phyloP scores from a whole-genome alignment of 1,139 yeast genomes.

The Taiozyma onychis region DNA sequence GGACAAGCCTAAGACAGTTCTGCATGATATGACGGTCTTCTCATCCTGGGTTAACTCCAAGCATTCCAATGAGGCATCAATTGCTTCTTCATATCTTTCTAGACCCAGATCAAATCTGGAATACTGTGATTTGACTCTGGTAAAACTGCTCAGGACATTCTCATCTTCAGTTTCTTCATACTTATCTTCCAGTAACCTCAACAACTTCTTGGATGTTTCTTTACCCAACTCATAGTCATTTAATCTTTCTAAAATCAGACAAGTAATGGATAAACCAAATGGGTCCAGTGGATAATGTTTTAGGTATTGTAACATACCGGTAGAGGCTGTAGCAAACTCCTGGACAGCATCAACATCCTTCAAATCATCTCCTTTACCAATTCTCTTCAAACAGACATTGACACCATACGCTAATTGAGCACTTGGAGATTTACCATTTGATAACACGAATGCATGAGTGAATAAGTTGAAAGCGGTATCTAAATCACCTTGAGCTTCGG shows the following conservation, averaged over 20 bases:
- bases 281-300: conserved; percentile 60
- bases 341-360: conserved; percentile 54
- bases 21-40: conserved; percentile 45
- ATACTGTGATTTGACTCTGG: conserved; percentile 57
- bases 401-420: conserved; percentile 71
- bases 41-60: conserved; percentile 43
- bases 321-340: conserved; percentile 60
- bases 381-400: conserved; percentile 40
- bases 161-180: conserved; percentile 56
- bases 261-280: conserved; percentile 55
- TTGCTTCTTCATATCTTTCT: conserved; percentile 48
- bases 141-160: conserved; percentile 42
- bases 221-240: conserved; percentile 52
- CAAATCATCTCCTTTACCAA: conserved; percentile 39
- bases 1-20: conserved; percentile 66
- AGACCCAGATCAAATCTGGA: conserved; percentile 67
- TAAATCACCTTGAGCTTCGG: conserved; percentile 51
- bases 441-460: conserved; percentile 71
- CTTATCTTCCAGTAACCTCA: conserved; percentile 45
- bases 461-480: conserved; percentile 50
- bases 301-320: conserved; percentile 69
- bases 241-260: conserved; percentile 65
- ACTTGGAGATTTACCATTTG: conserved; percentile 68
- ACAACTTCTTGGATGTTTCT: conserved; percentile 41
- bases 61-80: conserved; percentile 56